Conservation (phyloP, 176 grass and related monocot genomes). For the Raddia guianensis region DNA sequence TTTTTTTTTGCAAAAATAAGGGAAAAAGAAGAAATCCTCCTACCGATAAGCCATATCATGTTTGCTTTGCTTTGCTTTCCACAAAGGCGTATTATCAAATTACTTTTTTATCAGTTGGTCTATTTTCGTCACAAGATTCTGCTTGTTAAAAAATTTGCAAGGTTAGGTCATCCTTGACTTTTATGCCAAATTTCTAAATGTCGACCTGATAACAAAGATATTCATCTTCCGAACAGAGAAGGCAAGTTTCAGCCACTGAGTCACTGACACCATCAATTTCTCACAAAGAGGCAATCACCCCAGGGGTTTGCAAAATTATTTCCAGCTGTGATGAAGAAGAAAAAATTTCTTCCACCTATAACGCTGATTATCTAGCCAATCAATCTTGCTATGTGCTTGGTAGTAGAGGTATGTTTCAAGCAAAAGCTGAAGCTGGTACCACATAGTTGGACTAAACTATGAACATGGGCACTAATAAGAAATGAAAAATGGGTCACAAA, state of each 20-base stretch:
- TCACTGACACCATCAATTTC: not conserved
- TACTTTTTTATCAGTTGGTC: not conserved
- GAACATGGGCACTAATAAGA: not conserved
- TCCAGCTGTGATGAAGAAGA: not conserved
- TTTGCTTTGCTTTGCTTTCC: not conserved
- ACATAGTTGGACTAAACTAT: not conserved
- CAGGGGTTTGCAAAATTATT: not conserved
- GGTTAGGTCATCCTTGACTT: not conserved
- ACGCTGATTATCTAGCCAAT: not conserved
- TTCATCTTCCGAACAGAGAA: not conserved
- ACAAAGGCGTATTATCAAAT: not conserved
- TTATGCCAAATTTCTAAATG: not conserved
- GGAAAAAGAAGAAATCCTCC: not conserved
- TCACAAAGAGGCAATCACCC: not conserved
- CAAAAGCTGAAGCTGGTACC: not conserved
- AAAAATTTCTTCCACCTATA: not conserved
- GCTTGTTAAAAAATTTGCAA: not conserved
- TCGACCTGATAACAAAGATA: slow-evolving; percentile 11
- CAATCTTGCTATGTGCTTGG: not conserved
- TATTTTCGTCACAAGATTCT: not conserved
- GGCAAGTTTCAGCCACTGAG: not conserved
- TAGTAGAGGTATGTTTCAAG: not conserved
- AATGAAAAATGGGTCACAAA: not conserved
- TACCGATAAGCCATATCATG: not conserved
- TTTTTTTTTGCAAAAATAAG: not conserved